Evolutionary conservation across 495 filamentous ascomycete genomes (phyloP).

Genomic region (Staphylotrichum longicolle): DNA sequence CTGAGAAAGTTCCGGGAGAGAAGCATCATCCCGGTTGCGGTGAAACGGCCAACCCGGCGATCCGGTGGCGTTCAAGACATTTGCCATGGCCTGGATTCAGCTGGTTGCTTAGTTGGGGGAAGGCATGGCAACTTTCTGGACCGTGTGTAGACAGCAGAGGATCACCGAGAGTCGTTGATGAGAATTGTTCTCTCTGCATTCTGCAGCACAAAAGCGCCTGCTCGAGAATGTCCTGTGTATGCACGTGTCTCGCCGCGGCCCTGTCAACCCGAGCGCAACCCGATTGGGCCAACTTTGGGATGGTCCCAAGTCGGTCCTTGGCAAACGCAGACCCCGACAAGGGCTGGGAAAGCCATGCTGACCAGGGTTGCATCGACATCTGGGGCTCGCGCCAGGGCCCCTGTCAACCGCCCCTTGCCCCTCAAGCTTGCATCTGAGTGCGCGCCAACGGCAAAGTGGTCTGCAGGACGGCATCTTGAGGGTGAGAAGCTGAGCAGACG

Average conservation of each 20-base stretch:
- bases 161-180: background rate
- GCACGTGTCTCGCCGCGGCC: conserved; percentile 10
- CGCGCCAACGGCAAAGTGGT: conserved; percentile 1
- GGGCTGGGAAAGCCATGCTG: no score
- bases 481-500: no score
- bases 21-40: conserved; percentile 9
- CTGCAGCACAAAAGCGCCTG: background rate
- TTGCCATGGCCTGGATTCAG: no score
- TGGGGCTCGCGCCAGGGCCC: conserved; percentile 15
- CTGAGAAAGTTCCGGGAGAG: background rate
- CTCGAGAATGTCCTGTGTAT: background rate
- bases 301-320: conserved; percentile 8
- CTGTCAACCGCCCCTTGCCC: conserved; percentile 11
- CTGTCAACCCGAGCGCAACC: background rate
- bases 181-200: background rate
- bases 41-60: conserved; percentile 10
- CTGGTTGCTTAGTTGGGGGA: no score
- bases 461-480: background rate
- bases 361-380: conserved; percentile 9
- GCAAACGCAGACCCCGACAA: background rate
- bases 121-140: no score
- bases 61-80: background rate
- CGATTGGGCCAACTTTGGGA: conserved; percentile 3
- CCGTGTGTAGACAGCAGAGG: no score
- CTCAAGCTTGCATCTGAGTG: conserved; percentile 3